Evolutionary conservation across 2,329 filamentous ascomycete species (phyloP).

Genomic region (Chrysosphaeria jannelii): DNA sequence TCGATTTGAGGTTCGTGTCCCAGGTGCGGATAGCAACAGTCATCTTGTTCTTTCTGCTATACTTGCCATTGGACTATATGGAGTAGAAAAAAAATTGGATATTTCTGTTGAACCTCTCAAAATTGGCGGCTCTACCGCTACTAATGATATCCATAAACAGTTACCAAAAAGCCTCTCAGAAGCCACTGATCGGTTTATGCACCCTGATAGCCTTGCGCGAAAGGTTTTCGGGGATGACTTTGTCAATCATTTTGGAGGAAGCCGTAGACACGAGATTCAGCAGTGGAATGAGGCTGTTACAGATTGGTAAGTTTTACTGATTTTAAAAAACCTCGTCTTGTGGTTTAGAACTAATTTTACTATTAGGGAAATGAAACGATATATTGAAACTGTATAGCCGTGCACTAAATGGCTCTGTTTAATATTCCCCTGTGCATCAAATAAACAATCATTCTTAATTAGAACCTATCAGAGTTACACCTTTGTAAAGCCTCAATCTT

Average conservation of each 20-base stretch:
- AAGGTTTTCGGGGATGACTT: slow-evolving; percentile 87
- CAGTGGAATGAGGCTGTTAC: slow-evolving; percentile 92
- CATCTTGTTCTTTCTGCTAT: slow-evolving; percentile 68
- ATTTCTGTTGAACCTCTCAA: slow-evolving; percentile 59
- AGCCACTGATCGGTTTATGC: slow-evolving; percentile 49
- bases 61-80: slow-evolving; percentile 65
- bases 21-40: slow-evolving; percentile 81
- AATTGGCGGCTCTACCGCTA: slow-evolving; percentile 34
- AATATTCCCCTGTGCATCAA: too few species aligned
- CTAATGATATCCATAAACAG: too few species aligned
- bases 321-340: too few species aligned
- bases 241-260: slow-evolving; percentile 84
- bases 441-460: too few species aligned
- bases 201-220: slow-evolving; percentile 57
- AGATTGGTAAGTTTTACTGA: slow-evolving; percentile 51
- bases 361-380: slow-evolving; percentile 41
- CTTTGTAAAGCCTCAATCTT: slow-evolving; percentile 12
- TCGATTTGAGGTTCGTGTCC: slow-evolving; percentile 73
- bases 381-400: slow-evolving; percentile 37
- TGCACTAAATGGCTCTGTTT: too few species aligned
- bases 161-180: slow-evolving; percentile 39
- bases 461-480: too few species aligned
- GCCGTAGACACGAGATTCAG: slow-evolving; percentile 66
- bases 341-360: not conserved
- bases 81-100: slow-evolving; percentile 71